Evolutionary conservation across 1,139 yeast genomes (phyloP).

Genomic region (Yamadazyma conglobata): DNA sequence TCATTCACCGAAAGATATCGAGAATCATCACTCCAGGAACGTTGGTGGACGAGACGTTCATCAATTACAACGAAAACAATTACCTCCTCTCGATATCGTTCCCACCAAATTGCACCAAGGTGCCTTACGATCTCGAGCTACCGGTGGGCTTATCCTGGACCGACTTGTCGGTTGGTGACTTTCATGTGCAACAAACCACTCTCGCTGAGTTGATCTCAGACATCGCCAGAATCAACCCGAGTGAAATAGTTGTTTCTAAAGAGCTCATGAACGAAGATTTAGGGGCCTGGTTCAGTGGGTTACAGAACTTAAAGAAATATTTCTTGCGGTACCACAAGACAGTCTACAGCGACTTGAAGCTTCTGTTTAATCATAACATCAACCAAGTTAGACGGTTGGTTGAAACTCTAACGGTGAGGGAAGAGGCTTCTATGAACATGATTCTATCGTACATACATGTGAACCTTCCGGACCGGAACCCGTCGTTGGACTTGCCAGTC

Average conservation of each 20-base stretch:
- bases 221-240: constrained; percentile 62
- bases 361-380: constrained; percentile 41
- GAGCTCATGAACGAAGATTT: constrained; percentile 30
- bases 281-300: constrained; percentile 56
- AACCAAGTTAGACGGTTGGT: constrained; percentile 55
- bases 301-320: constrained; percentile 59
- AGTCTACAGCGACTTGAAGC: constrained; percentile 28
- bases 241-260: constrained; percentile 56
- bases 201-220: constrained; percentile 55
- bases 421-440: constrained; percentile 45
- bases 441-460: constrained; percentile 37
- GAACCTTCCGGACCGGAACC: constrained; percentile 40
- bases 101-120: constrained; percentile 44
- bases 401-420: constrained; percentile 48
- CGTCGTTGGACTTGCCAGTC: constrained; percentile 35
- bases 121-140: constrained; percentile 44
- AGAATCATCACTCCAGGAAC: constrained; percentile 93
- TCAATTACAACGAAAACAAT: constrained; percentile 70
- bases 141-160: constrained; percentile 82
- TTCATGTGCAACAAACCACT: constrained; percentile 62
- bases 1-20: constrained; percentile 65
- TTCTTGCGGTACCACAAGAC: constrained; percentile 53
- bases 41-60: constrained; percentile 77
- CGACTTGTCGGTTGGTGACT: constrained; percentile 81
- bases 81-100: constrained; percentile 63